Evolutionary conservation across 495 filamentous ascomycete species (phyloP).

Genomic region (Neurospora pannonica): DNA sequence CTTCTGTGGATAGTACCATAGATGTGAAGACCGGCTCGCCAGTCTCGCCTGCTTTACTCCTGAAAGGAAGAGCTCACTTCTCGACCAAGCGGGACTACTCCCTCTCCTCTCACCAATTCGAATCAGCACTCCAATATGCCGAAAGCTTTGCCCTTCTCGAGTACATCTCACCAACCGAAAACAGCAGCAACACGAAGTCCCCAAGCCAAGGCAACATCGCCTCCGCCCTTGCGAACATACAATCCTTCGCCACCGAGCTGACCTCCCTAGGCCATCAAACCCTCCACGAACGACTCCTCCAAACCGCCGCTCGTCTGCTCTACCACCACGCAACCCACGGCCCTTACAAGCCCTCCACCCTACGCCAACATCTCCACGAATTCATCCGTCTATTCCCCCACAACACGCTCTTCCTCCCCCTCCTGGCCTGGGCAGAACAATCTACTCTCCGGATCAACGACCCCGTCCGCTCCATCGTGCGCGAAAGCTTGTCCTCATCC

Average conservation of each 20-base stretch:
- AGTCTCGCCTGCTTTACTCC: conserved; percentile 31
- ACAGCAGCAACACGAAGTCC: conserved; percentile 22
- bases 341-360: conserved; percentile 51
- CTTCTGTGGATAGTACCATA: conserved; percentile 17
- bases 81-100: conserved; percentile 46
- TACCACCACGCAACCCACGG: conserved; percentile 52
- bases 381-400: conserved; percentile 57
- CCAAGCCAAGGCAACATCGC: conserved; percentile 41
- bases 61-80: conserved; percentile 51
- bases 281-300: conserved; percentile 52
- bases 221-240: conserved; percentile 33
- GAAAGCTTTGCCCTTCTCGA: conserved; percentile 53
- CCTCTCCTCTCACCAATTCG: conserved; percentile 36
- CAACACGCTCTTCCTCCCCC: conserved; percentile 68
- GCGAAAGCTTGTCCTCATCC: conserved; percentile 33
- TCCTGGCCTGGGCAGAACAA: conserved; percentile 60
- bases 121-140: conserved; percentile 41
- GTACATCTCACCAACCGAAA: conserved; percentile 40
- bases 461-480: conserved; percentile 53
- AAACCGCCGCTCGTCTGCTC: conserved; percentile 58
- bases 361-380: conserved; percentile 50
- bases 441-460: conserved; percentile 59
- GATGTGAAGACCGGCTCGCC: neutral
- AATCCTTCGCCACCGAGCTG: conserved; percentile 35
- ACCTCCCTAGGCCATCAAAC: conserved; percentile 32